These are phyloP conservation scores for Harrya chromipes DNA, from an alignment of 768 basidiomycete species.

Conservation along the genomic window DNA sequence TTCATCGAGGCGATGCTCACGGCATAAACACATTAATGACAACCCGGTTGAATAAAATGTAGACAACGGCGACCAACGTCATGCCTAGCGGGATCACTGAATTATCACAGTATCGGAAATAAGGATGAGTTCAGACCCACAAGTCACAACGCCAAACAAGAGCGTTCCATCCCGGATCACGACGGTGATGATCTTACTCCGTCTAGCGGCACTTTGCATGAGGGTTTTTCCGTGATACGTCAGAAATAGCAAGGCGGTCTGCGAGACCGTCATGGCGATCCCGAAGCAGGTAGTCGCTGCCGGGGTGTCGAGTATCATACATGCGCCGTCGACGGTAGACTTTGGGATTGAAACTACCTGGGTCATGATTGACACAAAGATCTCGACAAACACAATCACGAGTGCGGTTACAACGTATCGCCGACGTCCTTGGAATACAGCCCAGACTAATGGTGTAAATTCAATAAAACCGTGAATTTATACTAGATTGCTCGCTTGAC, in stretches of 20 bases:
- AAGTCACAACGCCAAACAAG: conserved; percentile 3
- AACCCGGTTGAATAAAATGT: not conserved
- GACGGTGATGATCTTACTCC: conserved; percentile 11
- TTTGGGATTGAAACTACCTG: not conserved
- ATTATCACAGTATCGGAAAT: not conserved
- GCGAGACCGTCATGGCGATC: conserved; percentile 8
- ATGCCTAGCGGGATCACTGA: not conserved
- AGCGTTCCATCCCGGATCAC: conserved; percentile 17
- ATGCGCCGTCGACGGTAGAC: conserved; percentile 8
- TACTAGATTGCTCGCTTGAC: not conserved
- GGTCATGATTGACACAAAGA: not conserved
- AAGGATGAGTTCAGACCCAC: conserved; percentile 8
- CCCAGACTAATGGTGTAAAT: conserved; percentile 6
- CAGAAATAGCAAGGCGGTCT: conserved; percentile 13
- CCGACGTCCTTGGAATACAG: conserved; percentile 8
- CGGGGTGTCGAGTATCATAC: conserved; percentile 6
- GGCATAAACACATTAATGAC: conserved; percentile 16
- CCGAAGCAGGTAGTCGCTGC: not conserved
- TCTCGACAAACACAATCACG: conserved; percentile 6
- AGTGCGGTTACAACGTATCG: not conserved
- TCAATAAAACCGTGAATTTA: not conserved
- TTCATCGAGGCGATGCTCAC: conserved; percentile 4
- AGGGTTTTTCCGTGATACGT: conserved; percentile 15
- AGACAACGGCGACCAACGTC: not conserved
- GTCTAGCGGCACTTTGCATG: conserved; percentile 7